Evolutionary conservation across 768 basidiomycete genomes (phyloP).

Genomic region (Leccinum pellstonianum): DNA sequence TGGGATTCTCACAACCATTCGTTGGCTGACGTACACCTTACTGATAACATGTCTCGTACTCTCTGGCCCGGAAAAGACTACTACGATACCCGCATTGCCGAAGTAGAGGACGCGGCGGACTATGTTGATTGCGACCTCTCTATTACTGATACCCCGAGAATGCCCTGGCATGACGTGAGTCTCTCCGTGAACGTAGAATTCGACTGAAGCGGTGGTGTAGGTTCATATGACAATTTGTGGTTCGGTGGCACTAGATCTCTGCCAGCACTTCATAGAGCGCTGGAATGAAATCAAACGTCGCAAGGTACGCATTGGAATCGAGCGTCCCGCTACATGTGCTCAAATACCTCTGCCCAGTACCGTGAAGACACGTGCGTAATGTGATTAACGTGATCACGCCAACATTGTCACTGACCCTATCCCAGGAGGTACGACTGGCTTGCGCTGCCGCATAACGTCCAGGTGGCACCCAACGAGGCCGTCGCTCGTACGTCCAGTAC

Average conservation of each 20-base stretch:
- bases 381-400: conserved; percentile 3
- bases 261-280: conserved; percentile 90
- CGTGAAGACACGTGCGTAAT: conserved; percentile 45
- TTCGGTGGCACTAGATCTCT: conserved; percentile 83
- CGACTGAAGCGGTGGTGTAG: conserved; percentile 32
- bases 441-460: conserved; percentile 73
- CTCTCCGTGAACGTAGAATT: neutral
- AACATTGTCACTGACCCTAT: conserved; percentile 7
- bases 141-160: conserved; percentile 65
- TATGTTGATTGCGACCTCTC: conserved; percentile 71
- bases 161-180: conserved; percentile 96
- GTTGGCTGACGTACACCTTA: conserved; percentile 89
- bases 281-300: conserved; percentile 90
- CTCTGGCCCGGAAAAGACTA: conserved; percentile 95
- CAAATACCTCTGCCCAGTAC: conserved; percentile 23
- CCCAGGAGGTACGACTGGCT: conserved; percentile 62
- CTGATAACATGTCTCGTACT: conserved; percentile 65
- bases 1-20: conserved; percentile 95
- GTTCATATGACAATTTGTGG: conserved; percentile 84
- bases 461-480: conserved; percentile 61
- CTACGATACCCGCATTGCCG: conserved; percentile 84
- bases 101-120: conserved; percentile 81
- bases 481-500: conserved; percentile 47
- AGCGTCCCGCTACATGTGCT: neutral
- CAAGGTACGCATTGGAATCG: conserved; percentile 45